Base-by-base conservation (phyloP, 1,139 yeast genomes). In the Blastobotrys illinoisensis region DNA sequence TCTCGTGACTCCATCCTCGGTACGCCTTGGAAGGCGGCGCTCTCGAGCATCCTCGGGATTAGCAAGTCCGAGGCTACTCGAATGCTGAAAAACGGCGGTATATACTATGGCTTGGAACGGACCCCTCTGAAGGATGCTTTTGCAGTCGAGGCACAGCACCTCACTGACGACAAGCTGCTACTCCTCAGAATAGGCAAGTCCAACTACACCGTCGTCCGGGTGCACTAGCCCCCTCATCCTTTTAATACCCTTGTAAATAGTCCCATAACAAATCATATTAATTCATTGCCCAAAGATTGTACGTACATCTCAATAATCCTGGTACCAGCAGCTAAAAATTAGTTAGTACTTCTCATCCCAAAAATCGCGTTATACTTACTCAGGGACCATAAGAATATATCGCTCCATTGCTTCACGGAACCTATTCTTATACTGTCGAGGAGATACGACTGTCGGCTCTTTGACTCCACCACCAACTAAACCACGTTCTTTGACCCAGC, bases 331-430 rank as follows among this genome's bases (percentile, higher is more conserved):
- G 49, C 60, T 59, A 40, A 18, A 26, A 7, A 21, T 9, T 9
- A 26, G 60, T 54, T 51, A 51, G 57, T 44, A 40, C 9, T 16
- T 11, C 13, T 32, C 46, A 44, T 9, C 2, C 16, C 19, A 4
- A 16, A 47, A 4, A 18, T 16, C 9, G 18, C 47, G 14, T 13
- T 28, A 36, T 44, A 58, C 63, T 58, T 56, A 62, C 61, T 91
- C 97, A 0, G 99, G 99, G 2, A 93, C 97, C 84, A 91, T 90
- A 57, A 91, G 72, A 54, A 95, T 88, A 65, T 95, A 93, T 53
- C 97, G 73, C 65, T 93, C 98, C 99, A 95, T 95, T 0, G 99
- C 99, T 67, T 91, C 99, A 62, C 99, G 78, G 68, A 95, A 95
- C 59, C 99, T 75, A 53, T 86, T 88, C 64, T 95, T 85, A 70